phyloP scores from a whole-genome alignment of 768 basidiomycete species.

The Lactarius tabidus region DNA sequence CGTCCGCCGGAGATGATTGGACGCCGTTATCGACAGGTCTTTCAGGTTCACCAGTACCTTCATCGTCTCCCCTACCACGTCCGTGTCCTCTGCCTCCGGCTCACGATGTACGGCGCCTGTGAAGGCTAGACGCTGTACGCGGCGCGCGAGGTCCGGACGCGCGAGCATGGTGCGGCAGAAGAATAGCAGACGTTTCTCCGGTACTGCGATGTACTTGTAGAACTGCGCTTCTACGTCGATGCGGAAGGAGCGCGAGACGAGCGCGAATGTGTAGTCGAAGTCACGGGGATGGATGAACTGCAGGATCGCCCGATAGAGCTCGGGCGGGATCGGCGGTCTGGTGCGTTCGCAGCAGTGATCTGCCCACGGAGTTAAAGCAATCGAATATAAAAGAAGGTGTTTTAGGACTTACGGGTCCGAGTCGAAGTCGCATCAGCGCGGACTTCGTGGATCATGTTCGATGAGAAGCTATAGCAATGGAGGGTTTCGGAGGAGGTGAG shows the following conservation, averaged over 20 bases:
- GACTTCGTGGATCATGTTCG: neutral
- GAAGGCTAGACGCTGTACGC: slow-evolving; percentile 18
- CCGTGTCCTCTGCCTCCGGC: slow-evolving; percentile 10
- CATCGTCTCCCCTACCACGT: slow-evolving; percentile 14
- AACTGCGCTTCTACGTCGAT: slow-evolving; percentile 11
- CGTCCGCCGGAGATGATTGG: neutral
- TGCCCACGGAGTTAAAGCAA: neutral
- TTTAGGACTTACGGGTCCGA: neutral
- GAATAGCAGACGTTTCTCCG: slow-evolving; percentile 11
- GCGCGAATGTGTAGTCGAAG: slow-evolving; percentile 7
- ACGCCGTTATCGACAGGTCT: slow-evolving; percentile 18
- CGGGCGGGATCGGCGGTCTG: neutral
- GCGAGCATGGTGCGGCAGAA: slow-evolving; percentile 22
- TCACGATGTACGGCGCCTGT: slow-evolving; percentile 16
- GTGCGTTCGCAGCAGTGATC: neutral
- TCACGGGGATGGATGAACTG: slow-evolving; percentile 8
- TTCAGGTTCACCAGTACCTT: slow-evolving; percentile 14
- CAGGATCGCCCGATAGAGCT: slow-evolving; percentile 17
- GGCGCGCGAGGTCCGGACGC: slow-evolving; percentile 21
- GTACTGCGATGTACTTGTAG: slow-evolving; percentile 16
- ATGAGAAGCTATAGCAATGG: neutral
- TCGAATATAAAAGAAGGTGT: neutral
- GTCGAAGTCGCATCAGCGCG: neutral
- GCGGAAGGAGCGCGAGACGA: slow-evolving; percentile 17
- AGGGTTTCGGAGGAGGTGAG: neutral